phyloP scores from a whole-genome alignment of 2,329 filamentous ascomycete species.

The Ceratocystis huliohia region DNA sequence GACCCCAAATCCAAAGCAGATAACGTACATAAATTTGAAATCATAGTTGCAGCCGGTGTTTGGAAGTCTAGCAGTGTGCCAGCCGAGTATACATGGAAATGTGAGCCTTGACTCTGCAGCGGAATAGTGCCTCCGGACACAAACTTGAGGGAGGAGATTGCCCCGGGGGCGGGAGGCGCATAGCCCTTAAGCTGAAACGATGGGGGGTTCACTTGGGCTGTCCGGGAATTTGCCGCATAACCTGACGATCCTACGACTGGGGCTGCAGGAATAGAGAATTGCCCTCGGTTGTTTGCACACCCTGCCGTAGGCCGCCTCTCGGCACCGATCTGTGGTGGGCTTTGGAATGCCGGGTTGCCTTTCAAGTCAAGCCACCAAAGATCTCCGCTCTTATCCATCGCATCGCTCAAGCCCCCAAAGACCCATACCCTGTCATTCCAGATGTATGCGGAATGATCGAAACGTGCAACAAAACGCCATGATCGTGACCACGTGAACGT shows the following conservation, averaged over 20 bases:
- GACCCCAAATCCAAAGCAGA: slow-evolving; percentile 79
- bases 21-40: slow-evolving; percentile 75
- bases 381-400: slow-evolving; percentile 94
- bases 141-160: slow-evolving; percentile 83
- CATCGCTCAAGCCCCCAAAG: slow-evolving; percentile 84
- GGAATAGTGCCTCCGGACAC: slow-evolving; percentile 76
- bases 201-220: slow-evolving; percentile 52
- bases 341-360: slow-evolving; percentile 73
- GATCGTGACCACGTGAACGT: slow-evolving; percentile 95
- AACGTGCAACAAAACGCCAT: slow-evolving; percentile 89
- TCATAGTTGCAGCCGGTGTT: slow-evolving; percentile 78
- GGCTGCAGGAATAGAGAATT: slow-evolving; percentile 28
- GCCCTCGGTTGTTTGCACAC: slow-evolving; percentile 31
- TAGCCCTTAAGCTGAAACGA: slow-evolving; percentile 60
- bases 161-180: slow-evolving; percentile 72
- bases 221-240: slow-evolving; percentile 56
- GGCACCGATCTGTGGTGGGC: slow-evolving; percentile 45
- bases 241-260: slow-evolving; percentile 46
- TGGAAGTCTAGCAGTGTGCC: slow-evolving; percentile 88
- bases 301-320: slow-evolving; percentile 34
- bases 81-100: slow-evolving; percentile 91
- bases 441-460: slow-evolving; percentile 90
- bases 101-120: slow-evolving; percentile 76
- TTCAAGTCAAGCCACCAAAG: slow-evolving; percentile 96
- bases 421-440: slow-evolving; percentile 91